phyloP scores from a whole-genome alignment of 768 basidiomycete genomes.

The Pleurotus citrinopileatus region DNA sequence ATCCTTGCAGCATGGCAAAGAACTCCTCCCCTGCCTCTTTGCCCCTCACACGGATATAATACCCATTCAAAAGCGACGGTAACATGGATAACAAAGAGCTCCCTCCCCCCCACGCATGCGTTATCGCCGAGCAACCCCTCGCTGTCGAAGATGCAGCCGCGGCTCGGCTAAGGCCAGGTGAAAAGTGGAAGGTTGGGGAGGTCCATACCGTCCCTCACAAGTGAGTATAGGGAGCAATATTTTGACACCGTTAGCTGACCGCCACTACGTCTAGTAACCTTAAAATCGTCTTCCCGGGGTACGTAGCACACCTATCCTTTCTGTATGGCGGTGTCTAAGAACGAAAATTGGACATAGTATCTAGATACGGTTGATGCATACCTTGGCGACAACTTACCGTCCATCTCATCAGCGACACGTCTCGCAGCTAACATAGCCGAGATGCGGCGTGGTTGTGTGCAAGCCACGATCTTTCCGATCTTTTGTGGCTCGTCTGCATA shows the following conservation, averaged over 20 bases:
- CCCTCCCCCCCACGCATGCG: no score
- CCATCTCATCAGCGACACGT: conserved; percentile 99
- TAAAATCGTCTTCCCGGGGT: neutral
- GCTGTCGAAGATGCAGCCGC: no score
- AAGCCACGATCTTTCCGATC: conserved; percentile 89
- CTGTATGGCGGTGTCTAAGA: neutral
- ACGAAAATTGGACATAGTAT: neutral
- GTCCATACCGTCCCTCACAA: neutral
- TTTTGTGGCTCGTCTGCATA: conserved; percentile 92
- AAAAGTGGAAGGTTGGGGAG: neutral
- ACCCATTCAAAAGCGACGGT: no score
- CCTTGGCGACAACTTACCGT: no score
- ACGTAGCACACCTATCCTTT: neutral
- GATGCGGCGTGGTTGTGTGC: conserved; percentile 94
- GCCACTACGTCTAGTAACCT: neutral
- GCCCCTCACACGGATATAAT: no score
- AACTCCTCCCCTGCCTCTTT: no score
- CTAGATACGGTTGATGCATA: no score
- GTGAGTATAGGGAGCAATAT: neutral
- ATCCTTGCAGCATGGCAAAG: no score
- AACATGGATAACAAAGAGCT: no score
- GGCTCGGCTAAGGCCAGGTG: neutral
- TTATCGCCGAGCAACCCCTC: no score
- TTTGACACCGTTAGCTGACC: neutral
- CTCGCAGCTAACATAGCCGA: conserved; percentile 98